Evolutionary conservation across 2,329 filamentous ascomycete genomes (phyloP).

Genomic region (Diplodia corticola): DNA sequence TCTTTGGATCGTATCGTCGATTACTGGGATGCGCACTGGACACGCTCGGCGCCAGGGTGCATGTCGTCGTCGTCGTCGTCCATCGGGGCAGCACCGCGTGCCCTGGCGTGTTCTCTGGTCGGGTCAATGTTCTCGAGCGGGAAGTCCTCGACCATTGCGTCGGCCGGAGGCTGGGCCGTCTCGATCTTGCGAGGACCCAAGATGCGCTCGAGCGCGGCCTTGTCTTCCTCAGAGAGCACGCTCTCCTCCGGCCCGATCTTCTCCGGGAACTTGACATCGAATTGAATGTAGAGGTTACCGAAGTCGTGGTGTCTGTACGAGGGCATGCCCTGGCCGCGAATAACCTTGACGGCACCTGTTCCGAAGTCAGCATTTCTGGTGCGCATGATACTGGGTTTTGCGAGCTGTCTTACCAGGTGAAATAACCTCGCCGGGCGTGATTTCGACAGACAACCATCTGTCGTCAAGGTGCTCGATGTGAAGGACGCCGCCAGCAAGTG

Average conservation of each 20-base stretch:
- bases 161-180: conserved; percentile 68
- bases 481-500: conserved; percentile 85
- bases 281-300: conserved; percentile 96
- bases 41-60: conserved; percentile 69
- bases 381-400: background rate
- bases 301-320: conserved; percentile 91
- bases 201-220: conserved; percentile 77
- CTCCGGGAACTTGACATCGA: conserved; percentile 93
- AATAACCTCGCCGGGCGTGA: conserved; percentile 92
- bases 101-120: conserved; percentile 62
- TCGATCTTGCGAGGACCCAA: conserved; percentile 69
- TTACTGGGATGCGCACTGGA: conserved; percentile 88
- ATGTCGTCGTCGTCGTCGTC: conserved; percentile 67
- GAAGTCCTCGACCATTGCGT: conserved; percentile 90
- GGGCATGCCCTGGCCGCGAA: conserved; percentile 97
- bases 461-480: conserved; percentile 97
- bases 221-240: conserved; percentile 62
- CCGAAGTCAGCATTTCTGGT: background rate
- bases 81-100: conserved; percentile 60
- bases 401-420: conserved; percentile 70
- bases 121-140: conserved; percentile 82
- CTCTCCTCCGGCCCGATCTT: conserved; percentile 47
- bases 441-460: conserved; percentile 90
- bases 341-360: conserved; percentile 84
- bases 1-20: conserved; percentile 25